phyloP scores from a whole-genome alignment of 1,284 basidiomycete species.

The Melanopsichium pennsylvanicum region DNA sequence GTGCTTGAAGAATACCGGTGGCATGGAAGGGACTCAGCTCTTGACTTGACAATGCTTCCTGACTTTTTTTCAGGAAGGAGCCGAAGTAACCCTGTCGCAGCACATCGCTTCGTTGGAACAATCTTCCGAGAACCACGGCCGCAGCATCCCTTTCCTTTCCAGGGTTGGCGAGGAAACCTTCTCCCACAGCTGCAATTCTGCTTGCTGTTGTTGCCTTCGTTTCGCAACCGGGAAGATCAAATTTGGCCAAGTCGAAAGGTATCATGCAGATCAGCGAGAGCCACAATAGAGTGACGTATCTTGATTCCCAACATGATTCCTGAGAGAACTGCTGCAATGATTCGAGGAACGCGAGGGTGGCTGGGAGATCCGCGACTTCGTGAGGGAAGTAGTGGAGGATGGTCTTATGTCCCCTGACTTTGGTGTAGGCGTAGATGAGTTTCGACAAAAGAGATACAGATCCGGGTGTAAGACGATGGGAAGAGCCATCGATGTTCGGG shows the following conservation, averaged over 20 bases:
- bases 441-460: conserved; percentile 39
- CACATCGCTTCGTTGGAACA: conserved; percentile 74
- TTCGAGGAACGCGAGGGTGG: conserved; percentile 76
- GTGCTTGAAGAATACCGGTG: conserved; percentile 77
- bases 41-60: neutral
- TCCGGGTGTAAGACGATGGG: neutral
- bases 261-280: conserved; percentile 91
- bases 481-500: neutral
- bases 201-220: conserved; percentile 67
- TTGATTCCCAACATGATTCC: conserved; percentile 74
- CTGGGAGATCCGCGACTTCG: conserved; percentile 79
- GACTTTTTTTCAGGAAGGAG: conserved; percentile 13
- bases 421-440: conserved; percentile 83
- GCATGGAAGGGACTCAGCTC: conserved; percentile 56
- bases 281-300: conserved; percentile 89
- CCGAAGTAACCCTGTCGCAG: conserved; percentile 12
- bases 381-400: conserved; percentile 92
- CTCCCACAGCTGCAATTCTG: conserved; percentile 73
- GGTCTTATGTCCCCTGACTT: conserved; percentile 89
- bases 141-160: conserved; percentile 83
- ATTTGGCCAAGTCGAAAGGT: conserved; percentile 87
- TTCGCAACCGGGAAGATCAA: conserved; percentile 72
- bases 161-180: conserved; percentile 73
- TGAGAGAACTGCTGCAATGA: conserved; percentile 57
- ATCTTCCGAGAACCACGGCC: conserved; percentile 75